Base-by-base conservation (phyloP, 495 filamentous ascomycete species). In the Trichocladium uniseriatum region DNA sequence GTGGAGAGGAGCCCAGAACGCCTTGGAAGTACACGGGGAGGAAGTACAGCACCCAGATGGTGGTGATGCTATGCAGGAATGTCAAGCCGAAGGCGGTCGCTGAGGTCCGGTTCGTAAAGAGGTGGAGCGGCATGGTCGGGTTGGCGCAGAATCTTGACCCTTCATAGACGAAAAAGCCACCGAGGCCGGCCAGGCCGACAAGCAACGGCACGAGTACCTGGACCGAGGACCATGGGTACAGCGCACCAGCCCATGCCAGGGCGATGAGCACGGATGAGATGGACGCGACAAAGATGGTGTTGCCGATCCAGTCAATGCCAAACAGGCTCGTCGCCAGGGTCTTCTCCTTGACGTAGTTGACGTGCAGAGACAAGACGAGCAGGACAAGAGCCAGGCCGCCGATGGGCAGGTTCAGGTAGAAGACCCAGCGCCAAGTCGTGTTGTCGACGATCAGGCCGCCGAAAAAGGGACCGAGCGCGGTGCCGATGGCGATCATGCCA, bases 391-490 rank as follows among this genome's bases (percentile, higher is more conserved):
- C 42, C 5, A 60, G 35, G 28, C 48, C 56, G 38, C 53, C 57
- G 40, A 68, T 51, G 21, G 65, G 65, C 9, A 70, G 51, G 46
- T 59, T 63, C 39, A 68, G 54, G 44, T 60, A 68, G 40, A 70
- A 70, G 21, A 48, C 34, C 62, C 68, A 71, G 9, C 68, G 42
- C 68, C 66, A 71, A 7, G 59, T 71, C 1, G 35, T 52, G 27
- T 49, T 22, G 6, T 40, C 8, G 66, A 79, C 83, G 53, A 89
- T 82, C 4, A 79, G 73, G 22, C 86, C 86, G 21, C 86, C 86
- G 11, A 90, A 60, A 5, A 87, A 73, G 10, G 86, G 85, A 3
- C 84, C 86, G 20, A 87, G 53, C 9, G 79, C 77, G 43, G 73
- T 71, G 29, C 81, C 86, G 34, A 87, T 61, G 15, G 78, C 80